Conservation (phyloP, 306 rosid species). For the Fragaria ananassa region DNA sequence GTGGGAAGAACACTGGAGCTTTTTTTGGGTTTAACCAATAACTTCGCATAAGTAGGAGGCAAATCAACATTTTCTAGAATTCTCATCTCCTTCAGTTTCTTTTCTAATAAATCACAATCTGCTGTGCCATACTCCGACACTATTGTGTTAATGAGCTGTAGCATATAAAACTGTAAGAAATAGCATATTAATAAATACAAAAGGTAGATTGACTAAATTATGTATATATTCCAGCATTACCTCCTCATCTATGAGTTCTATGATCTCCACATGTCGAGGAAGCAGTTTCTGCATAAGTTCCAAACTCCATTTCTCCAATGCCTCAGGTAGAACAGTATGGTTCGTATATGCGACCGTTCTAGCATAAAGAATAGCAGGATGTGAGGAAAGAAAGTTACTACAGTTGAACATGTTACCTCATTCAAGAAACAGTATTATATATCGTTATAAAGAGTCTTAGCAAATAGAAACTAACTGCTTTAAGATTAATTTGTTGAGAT, state of each 20-base stretch:
- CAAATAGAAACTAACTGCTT: neutral
- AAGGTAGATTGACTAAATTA: constrained; percentile 6
- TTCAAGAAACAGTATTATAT: neutral
- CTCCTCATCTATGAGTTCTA: constrained; percentile 89
- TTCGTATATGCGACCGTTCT: constrained; percentile 98
- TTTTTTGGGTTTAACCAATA: constrained; percentile 41
- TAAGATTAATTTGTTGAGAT: neutral
- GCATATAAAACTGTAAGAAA: constrained; percentile 32
- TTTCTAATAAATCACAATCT: constrained; percentile 57
- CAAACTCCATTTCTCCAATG: constrained; percentile 95
- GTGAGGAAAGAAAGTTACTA: constrained; percentile 26
- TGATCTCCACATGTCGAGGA: constrained; percentile 94
- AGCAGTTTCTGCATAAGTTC: constrained; percentile 86
- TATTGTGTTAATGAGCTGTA: constrained; percentile 71
- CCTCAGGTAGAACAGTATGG: constrained; percentile 98
- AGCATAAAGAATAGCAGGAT: constrained; percentile 27
- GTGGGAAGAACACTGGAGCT: constrained; percentile 22
- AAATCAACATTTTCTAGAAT: constrained; percentile 85
- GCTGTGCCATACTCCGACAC: constrained; percentile 63
- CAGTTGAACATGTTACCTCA: constrained; percentile 9
- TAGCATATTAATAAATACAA: constrained; percentile 25
- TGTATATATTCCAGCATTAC: constrained; percentile 37
- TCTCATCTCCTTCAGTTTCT: constrained; percentile 85
- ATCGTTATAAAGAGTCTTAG: neutral
- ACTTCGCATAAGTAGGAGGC: constrained; percentile 62